Percentiles rank a stretch among this genome's conserved stretches.
phyloP scores from a whole-genome alignment of 2,329 filamentous ascomycete species.

The Aspergillus sp. region DNA sequence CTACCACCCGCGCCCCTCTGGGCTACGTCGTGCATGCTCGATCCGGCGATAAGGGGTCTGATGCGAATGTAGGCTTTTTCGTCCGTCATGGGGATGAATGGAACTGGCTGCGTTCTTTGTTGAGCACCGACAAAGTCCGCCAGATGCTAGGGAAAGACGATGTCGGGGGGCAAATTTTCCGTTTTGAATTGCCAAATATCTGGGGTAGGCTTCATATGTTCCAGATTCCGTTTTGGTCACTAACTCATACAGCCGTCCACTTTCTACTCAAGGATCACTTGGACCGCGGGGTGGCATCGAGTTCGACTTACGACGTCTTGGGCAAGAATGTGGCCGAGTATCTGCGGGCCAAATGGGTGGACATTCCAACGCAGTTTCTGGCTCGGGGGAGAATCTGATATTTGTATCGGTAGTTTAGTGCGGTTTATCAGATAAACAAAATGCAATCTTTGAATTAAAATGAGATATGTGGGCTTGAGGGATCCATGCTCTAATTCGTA shows the following conservation, averaged over 20 bases:
- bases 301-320: conserved; percentile 32
- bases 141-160: conserved; percentile 1
- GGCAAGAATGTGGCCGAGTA: conserved; percentile 39
- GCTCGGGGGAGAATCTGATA: not conserved
- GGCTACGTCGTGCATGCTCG: conserved; percentile 33
- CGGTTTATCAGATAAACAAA: too few species aligned
- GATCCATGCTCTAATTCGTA: too few species aligned
- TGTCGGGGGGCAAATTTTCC: conserved; percentile 30
- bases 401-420: too few species aligned
- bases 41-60: conserved; percentile 41
- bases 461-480: too few species aligned
- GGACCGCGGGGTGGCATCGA: conserved; percentile 32
- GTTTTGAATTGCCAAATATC: conserved; percentile 44
- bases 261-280: conserved; percentile 35
- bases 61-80: conserved; percentile 46
- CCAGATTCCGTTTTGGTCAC: too few species aligned
- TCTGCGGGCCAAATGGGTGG: conserved; percentile 29
- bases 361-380: conserved; percentile 22
- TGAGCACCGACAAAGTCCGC: not conserved
- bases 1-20: conserved; percentile 20
- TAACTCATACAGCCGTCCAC: conserved; percentile 23
- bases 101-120: conserved; percentile 32
- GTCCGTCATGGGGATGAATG: conserved; percentile 39
- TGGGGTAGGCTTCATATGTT: conserved; percentile 10
- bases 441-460: too few species aligned